phyloP scores from a whole-genome alignment of 2,329 filamentous ascomycete species.

The Microdochium paspali region DNA sequence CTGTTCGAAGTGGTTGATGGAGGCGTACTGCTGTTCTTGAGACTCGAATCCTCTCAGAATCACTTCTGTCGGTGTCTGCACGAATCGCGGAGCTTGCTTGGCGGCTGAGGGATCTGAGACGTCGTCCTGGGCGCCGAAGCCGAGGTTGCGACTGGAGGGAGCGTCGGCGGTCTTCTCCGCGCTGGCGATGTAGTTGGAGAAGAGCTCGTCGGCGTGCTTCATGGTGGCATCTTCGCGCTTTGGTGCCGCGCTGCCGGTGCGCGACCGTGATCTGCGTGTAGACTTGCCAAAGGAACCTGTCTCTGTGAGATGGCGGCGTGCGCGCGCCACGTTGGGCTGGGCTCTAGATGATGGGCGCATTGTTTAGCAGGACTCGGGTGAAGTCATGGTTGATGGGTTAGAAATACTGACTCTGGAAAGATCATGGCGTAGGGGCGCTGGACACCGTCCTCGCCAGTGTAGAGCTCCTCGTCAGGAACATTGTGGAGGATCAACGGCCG shows the following conservation, averaged over 20 bases:
- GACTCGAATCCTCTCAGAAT: conserved; percentile 74
- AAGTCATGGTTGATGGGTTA: not conserved
- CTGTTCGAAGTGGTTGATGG: conserved; percentile 79
- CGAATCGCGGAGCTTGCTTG: conserved; percentile 15
- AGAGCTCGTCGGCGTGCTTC: conserved; percentile 52
- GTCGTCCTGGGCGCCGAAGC: conserved; percentile 23
- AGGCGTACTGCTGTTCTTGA: conserved; percentile 66
- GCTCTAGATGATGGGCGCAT: conserved; percentile 21
- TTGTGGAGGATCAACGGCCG: conserved; percentile 59
- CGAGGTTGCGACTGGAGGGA: conserved; percentile 10
- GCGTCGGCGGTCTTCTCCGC: conserved; percentile 26
- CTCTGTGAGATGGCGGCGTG: conserved; percentile 45
- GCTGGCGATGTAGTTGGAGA: conserved; percentile 46
- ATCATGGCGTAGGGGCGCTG: conserved; percentile 59
- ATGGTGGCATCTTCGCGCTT: conserved; percentile 53
- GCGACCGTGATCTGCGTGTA: conserved; percentile 52
- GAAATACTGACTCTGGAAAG: conserved; percentile 45
- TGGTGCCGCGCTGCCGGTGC: conserved; percentile 45
- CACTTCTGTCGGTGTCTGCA: conserved; percentile 55
- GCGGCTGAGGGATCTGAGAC: conserved; percentile 9
- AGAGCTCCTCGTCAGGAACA: conserved; percentile 59
- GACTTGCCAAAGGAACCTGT: conserved; percentile 59
- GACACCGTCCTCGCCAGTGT: conserved; percentile 55
- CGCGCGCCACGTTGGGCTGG: conserved; percentile 35
- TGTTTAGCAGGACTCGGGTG: conserved; percentile 6